These are phyloP conservation scores for Solanum aculeatissimum DNA, from an alignment of 305 asterid genomes.

Conservation along the genomic window DNA sequence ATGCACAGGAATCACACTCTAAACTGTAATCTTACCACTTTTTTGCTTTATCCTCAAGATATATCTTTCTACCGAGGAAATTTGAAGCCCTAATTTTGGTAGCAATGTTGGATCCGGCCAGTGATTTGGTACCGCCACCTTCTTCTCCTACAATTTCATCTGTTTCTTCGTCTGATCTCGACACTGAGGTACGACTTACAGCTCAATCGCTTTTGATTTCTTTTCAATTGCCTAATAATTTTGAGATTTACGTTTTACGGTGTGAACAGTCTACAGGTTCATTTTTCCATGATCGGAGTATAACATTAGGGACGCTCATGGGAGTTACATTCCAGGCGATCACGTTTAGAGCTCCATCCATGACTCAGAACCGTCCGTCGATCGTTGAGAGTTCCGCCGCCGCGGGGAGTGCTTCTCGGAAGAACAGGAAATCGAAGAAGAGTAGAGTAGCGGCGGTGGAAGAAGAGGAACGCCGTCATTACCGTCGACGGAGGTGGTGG, in stretches of 20 bases:
- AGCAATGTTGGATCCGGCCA: conserved; percentile 54
- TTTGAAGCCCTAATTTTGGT: background rate
- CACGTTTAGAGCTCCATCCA: conserved; percentile 45
- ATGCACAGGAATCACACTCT: background rate
- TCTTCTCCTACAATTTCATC: conserved; percentile 75
- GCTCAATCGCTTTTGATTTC: background rate
- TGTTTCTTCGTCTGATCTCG: conserved; percentile 81
- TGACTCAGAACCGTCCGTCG: conserved; percentile 31
- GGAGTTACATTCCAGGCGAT: conserved; percentile 66
- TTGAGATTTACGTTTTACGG: background rate
- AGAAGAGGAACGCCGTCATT: conserved; percentile 17
- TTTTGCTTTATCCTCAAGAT: background rate
- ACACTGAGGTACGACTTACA: conserved; percentile 42
- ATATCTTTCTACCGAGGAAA: too few species aligned
- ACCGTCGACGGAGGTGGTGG: conserved; percentile 75
- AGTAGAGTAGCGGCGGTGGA: conserved; percentile 25
- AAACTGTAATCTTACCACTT: background rate
- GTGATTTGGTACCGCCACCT: conserved; percentile 41
- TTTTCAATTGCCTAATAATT: background rate
- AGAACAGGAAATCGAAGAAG: conserved; percentile 34
- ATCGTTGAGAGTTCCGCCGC: conserved; percentile 9
- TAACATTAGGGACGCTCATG: conserved; percentile 67
- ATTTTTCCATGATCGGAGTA: conserved; percentile 86
- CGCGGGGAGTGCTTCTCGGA: conserved; percentile 17
- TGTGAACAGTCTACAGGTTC: conserved; percentile 74